phyloP scores from a whole-genome alignment of 768 basidiomycete genomes.

The Guyanaporus albipodus region DNA sequence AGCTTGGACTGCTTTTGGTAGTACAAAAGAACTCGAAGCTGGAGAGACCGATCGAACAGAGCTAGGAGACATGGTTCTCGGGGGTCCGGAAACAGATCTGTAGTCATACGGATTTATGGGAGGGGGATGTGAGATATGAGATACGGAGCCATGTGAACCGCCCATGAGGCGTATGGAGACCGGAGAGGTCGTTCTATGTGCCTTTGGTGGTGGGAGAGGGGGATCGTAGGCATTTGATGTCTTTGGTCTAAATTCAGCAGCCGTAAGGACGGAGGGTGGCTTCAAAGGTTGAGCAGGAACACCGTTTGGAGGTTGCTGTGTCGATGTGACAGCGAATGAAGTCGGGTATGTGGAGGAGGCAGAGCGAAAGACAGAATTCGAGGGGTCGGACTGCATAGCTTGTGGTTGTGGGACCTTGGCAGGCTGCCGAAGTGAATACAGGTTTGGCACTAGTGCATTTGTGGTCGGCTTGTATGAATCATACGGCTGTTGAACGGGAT shows the following conservation, averaged over 20 bases:
- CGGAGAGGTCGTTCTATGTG: constrained; percentile 26
- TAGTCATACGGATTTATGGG: constrained; percentile 19
- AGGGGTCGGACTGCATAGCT: constrained; percentile 33
- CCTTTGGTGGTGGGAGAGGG: constrained; percentile 54
- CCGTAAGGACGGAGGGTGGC: constrained; percentile 34
- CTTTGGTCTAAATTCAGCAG: constrained; percentile 58
- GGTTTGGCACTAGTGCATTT: constrained; percentile 12
- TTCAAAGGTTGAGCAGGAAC: constrained; percentile 28
- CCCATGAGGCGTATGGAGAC: constrained; percentile 21
- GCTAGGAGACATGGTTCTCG: constrained; percentile 32
- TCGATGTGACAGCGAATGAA: constrained; percentile 10
- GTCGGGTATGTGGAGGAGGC: constrained; percentile 25
- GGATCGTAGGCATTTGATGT: constrained; percentile 73
- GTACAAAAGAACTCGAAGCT: constrained; percentile 37
- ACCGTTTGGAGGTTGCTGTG: constrained; percentile 18
- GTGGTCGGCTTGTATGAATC: constrained; percentile 37
- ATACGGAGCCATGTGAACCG: constrained; percentile 11
- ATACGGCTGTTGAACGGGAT: constrained; percentile 22
- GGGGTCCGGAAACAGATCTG: constrained; percentile 15
- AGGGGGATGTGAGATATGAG: constrained; percentile 10
- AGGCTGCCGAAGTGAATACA: constrained; percentile 20
- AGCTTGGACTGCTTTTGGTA: constrained; percentile 22
- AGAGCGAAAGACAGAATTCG: constrained; percentile 23
- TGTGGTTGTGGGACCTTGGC: constrained; percentile 18
- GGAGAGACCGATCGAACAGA: constrained; percentile 24